Evolutionary conservation across 2,329 filamentous ascomycete genomes (phyloP), one percentile per base, ranked within the genome.

Genomic region (Botrytis pseudocinerea): DNA sequence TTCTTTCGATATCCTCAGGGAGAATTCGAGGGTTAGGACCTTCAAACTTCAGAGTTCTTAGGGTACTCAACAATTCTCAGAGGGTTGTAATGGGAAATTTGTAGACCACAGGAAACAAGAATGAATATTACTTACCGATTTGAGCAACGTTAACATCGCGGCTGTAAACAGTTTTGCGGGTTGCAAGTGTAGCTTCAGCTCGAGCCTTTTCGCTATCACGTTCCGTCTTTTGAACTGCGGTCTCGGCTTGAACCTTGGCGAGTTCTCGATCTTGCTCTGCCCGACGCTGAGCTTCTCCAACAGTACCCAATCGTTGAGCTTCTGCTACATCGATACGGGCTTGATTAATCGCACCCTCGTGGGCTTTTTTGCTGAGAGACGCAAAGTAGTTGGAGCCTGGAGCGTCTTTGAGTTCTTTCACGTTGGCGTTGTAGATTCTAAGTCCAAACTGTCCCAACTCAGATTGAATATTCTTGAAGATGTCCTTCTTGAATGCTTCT

Each of bases 351-450:
- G 93, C 93, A 32, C 93, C 93, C 81, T 96, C 93, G 79, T 96
- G 93, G 0, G 93, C 93, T 81, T 97, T 97, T 76, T 92, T 89
- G 10, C 91, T 92, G 1, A 96, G 89, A 32, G 91, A 93, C 68
- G 91, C 90, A 79, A 97, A 97, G 83, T 97, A 97, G 77, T 90
- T 90, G n/a, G 90, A 93, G 75, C 92, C 89, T 4, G 90, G 92
- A 0, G 93, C 93, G 79, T 97, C 94, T 80, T 93, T 92, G 40
- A 97, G 87, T 80, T 97, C 94, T 82, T 96, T 96, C 78, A 97
- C 91, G 82, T 95, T 95, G 79, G 91, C 83, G 76, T 88, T 88
- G 82, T 87, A 91, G 80, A 93, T 93, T 79, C 89, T 89, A 16
- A 96, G 85, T 73, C 93, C 93, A 78, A 97, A 95, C 78, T 95